These are phyloP conservation scores for Metroxylon sagu DNA, from an alignment of 176 grass and related monocot genomes.

Conservation along the genomic window DNA sequence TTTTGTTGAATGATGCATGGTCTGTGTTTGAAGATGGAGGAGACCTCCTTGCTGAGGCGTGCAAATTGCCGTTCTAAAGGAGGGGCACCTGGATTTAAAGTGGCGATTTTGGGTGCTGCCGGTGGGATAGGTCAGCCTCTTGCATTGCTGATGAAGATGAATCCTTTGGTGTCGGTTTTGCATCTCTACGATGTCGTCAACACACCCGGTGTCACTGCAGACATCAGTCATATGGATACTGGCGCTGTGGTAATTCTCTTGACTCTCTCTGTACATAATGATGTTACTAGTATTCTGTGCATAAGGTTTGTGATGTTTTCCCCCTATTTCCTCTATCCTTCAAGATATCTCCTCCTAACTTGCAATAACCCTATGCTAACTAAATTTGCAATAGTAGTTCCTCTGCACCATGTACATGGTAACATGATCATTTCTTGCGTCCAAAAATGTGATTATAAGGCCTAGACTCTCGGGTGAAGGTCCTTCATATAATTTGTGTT, in stretches of 20 bases:
- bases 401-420: too few relatives aligned
- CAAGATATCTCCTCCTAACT: too few relatives aligned
- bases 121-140: slow-evolving; percentile 92
- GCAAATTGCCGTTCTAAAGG: slow-evolving; percentile 73
- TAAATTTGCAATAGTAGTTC: too few relatives aligned
- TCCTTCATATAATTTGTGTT: too few relatives aligned
- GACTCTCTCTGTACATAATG: too few relatives aligned
- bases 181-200: slow-evolving; percentile 98
- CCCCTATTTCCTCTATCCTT: too few relatives aligned
- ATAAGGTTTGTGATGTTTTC: too few relatives aligned
- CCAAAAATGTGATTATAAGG: too few relatives aligned
- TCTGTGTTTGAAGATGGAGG: slow-evolving; percentile 34
- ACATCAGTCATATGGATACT: slow-evolving; percentile 95
- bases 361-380: too few relatives aligned
- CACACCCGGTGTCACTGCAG: slow-evolving; percentile 85
- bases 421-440: too few relatives aligned
- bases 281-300: too few relatives aligned
- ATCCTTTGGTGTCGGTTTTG: slow-evolving; percentile 87
- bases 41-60: slow-evolving; percentile 32
- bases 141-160: slow-evolving; percentile 97
- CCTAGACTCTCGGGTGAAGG: too few relatives aligned
- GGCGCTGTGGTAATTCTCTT: slow-evolving; percentile 55
- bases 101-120: slow-evolving; percentile 74
- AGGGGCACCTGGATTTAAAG: slow-evolving; percentile 80
- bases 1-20: slow-evolving; percentile 8